A percentile compares a stretch with the other conserved stretches of the same genome.
phyloP scores from a whole-genome alignment of 1,284 basidiomycete genomes.

The Inonotus obliquus region DNA sequence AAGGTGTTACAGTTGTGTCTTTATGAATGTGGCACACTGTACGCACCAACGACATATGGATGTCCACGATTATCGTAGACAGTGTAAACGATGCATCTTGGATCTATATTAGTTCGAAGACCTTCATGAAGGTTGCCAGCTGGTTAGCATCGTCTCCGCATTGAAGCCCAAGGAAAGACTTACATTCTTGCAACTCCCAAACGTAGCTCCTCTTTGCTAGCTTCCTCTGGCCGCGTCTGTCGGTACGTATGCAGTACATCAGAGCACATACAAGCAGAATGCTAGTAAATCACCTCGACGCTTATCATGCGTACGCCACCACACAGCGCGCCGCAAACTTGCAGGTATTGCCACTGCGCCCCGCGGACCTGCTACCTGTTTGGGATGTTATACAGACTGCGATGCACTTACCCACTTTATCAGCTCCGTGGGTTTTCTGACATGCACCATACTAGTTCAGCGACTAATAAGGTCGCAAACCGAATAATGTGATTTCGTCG shows the following conservation, averaged over 20 bases:
- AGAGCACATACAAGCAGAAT: background rate
- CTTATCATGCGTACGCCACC: background rate
- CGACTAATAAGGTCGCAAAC: too few relatives aligned
- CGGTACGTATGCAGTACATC: background rate
- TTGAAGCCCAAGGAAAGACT: background rate
- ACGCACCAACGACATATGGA: constrained; percentile 1
- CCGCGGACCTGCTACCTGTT: background rate
- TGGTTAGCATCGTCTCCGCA: background rate
- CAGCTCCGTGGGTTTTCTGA: background rate
- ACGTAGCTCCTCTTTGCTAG: constrained; percentile 1
- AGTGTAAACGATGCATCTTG: background rate
- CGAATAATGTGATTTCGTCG: too few relatives aligned
- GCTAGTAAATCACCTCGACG: background rate
- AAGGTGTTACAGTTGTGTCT: background rate
- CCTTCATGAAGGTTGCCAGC: background rate
- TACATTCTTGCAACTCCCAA: constrained; percentile 1
- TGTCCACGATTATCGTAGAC: constrained; percentile 1
- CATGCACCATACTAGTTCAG: background rate
- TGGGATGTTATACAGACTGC: background rate
- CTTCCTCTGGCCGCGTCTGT: background rate
- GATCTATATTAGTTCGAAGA: background rate
- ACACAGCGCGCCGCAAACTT: background rate
- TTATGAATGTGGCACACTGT: background rate
- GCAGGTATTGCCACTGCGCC: background rate
- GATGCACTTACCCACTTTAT: background rate